Evolutionary conservation across 305 asterid genomes (phyloP).

Genomic region (Lippia alba): DNA sequence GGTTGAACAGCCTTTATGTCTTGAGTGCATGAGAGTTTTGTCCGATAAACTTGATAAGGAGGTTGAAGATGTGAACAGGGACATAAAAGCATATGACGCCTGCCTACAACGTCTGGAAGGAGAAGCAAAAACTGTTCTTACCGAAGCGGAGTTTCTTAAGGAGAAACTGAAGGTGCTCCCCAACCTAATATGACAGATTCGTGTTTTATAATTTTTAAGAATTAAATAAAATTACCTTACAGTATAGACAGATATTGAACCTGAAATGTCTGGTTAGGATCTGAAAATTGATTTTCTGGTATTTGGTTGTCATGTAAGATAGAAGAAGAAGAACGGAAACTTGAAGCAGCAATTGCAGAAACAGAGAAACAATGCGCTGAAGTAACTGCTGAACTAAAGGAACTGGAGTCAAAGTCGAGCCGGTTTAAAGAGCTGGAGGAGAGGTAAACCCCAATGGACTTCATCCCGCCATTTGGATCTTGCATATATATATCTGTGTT

Average conservation of each 20-base stretch:
- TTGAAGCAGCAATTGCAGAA: slow-evolving; percentile 95
- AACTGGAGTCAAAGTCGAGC: slow-evolving; percentile 79
- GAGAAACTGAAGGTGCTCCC: slow-evolving; percentile 83
- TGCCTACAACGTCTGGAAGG: slow-evolving; percentile 95
- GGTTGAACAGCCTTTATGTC: slow-evolving; percentile 97
- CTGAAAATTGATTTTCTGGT: slow-evolving; percentile 31
- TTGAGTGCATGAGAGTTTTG: slow-evolving; percentile 94
- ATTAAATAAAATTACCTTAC: slow-evolving; percentile 6
- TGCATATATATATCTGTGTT: slow-evolving; percentile 25
- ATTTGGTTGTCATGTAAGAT: slow-evolving; percentile 57
- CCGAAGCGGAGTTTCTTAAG: slow-evolving; percentile 89
- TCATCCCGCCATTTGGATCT: slow-evolving; percentile 14
- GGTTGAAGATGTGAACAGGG: slow-evolving; percentile 90
- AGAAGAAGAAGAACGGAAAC: slow-evolving; percentile 96
- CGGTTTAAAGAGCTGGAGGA: slow-evolving; percentile 97
- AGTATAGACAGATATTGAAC: slow-evolving; percentile 19
- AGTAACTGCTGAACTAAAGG: slow-evolving; percentile 86
- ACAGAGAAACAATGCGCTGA: slow-evolving; percentile 90
- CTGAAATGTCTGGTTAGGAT: slow-evolving; percentile 27
- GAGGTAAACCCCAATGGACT: slow-evolving; percentile 57
- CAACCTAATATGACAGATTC: slow-evolving; percentile 1
- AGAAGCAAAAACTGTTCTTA: slow-evolving; percentile 81
- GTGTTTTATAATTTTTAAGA: neutral
- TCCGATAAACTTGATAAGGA: slow-evolving; percentile 98
- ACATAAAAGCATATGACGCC: slow-evolving; percentile 84